Conservation (phyloP, 306 rosid genomes). For the Vicia villosa region DNA sequence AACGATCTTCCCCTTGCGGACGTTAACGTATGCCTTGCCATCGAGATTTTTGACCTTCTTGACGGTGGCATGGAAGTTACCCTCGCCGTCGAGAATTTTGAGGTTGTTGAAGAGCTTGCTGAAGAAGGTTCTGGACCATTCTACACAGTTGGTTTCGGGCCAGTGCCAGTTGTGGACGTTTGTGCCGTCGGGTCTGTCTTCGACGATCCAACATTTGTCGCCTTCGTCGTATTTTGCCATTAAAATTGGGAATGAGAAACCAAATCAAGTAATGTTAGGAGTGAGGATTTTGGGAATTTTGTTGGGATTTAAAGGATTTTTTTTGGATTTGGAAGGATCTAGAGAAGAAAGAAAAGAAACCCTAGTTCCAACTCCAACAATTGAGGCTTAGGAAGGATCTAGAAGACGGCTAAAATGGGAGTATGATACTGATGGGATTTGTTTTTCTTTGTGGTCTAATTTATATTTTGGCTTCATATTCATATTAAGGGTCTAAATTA, state of each 20-base stretch:
- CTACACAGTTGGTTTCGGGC: slow-evolving; percentile 86
- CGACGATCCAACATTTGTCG: slow-evolving; percentile 97
- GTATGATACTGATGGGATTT: too few species aligned
- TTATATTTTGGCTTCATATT: too few species aligned
- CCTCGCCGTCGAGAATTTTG: slow-evolving; percentile 55
- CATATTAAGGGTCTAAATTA: too few species aligned
- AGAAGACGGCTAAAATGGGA: neutral
- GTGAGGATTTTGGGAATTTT: neutral
- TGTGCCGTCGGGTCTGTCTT: slow-evolving; percentile 85
- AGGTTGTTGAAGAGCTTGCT: slow-evolving; percentile 56
- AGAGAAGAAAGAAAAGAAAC: neutral
- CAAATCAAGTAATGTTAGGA: too few species aligned
- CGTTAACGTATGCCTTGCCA: slow-evolving; percentile 90
- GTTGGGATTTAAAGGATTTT: neutral
- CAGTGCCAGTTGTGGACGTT: slow-evolving; percentile 99
- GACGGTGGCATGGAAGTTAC: slow-evolving; percentile 38
- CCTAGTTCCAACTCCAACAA: neutral
- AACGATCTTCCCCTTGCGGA: slow-evolving; percentile 88
- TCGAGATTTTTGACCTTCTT: slow-evolving; percentile 56
- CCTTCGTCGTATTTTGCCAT: slow-evolving; percentile 96
- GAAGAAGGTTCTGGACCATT: slow-evolving; percentile 75
- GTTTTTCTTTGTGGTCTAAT: too few species aligned
- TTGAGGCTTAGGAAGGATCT: neutral
- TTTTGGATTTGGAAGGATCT: neutral
- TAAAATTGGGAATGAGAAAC: neutral